Evolutionary conservation across 805 yeast species (phyloP).

Genomic region (Hanseniaspora lachancei): DNA sequence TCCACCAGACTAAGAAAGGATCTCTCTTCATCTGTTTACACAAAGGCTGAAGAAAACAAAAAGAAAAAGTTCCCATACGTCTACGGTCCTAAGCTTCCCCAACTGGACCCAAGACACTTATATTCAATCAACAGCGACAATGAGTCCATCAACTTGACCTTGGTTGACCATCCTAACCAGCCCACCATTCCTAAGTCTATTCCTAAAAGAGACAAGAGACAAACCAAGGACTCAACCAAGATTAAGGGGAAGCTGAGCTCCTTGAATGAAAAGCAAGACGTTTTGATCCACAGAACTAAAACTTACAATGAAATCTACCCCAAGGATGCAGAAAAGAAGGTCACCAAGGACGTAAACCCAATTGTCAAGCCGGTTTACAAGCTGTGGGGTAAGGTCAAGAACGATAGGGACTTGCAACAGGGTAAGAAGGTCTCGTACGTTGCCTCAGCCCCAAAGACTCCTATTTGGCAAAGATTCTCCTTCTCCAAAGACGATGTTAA

Average conservation of each 20-base stretch:
- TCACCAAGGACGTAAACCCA: slow-evolving; percentile 1
- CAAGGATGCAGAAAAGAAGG: not conserved
- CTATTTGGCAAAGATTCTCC: not conserved
- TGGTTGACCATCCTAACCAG: slow-evolving; percentile 8
- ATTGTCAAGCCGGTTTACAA: slow-evolving; percentile 5
- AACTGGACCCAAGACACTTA: not conserved
- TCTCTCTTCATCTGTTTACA: slow-evolving; percentile 1
- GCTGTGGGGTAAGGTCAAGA: slow-evolving; percentile 1
- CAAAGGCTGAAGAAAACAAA: slow-evolving; percentile 16
- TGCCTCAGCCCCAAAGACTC: slow-evolving; percentile 4
- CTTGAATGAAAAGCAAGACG: slow-evolving; percentile 3
- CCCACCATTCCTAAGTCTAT: slow-evolving; percentile 3
- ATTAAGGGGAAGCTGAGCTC: not conserved
- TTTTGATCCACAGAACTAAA: not conserved
- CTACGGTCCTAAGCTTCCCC: slow-evolving; percentile 13
- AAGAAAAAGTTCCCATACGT: slow-evolving; percentile 22
- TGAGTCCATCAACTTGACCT: not conserved
- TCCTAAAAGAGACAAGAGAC: slow-evolving; percentile 9
- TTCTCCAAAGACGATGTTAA: not conserved
- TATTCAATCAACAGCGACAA: not conserved
- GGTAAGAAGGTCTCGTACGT: slow-evolving; percentile 2
- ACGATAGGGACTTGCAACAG: slow-evolving; percentile 1
- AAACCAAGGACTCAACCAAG: not conserved
- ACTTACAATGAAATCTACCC: slow-evolving; percentile 5
- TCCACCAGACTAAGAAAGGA: slow-evolving; percentile 14